Evolutionary conservation across 257 asterid genomes (phyloP).

Genomic region (Solanum ahanhuiri): DNA sequence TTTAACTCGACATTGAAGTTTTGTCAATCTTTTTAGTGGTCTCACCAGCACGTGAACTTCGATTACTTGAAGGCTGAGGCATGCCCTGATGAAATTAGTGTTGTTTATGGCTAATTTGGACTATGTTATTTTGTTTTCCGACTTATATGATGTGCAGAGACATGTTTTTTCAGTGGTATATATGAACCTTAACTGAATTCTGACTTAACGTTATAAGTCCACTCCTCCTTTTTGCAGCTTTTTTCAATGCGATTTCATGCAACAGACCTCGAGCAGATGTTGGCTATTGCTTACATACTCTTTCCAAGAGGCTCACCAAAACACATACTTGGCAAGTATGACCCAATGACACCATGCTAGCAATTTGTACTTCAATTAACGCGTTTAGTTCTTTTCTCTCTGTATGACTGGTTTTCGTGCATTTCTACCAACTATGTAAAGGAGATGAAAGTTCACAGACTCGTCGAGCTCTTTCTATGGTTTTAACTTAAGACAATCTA

Average conservation of each 20-base stretch:
- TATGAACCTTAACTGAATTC: no score
- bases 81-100: background rate
- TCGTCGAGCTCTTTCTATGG: background rate
- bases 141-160: background rate
- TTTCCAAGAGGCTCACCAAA: slow-evolving; percentile 60
- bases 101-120: background rate
- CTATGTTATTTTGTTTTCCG: background rate
- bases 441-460: no score
- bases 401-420: background rate
- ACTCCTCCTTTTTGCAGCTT: slow-evolving; percentile 26
- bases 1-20: background rate
- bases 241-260: slow-evolving; percentile 56
- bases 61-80: background rate
- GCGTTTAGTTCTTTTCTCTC: background rate
- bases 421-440: no score
- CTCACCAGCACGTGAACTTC: background rate
- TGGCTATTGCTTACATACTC: slow-evolving; percentile 54
- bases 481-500: background rate
- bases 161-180: background rate
- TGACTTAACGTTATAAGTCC: background rate
- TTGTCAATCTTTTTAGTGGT: background rate
- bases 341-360: slow-evolving; percentile 4
- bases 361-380: background rate
- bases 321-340: slow-evolving; percentile 72
- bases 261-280: slow-evolving; percentile 79